Percentiles rank a stretch among this genome's conserved stretches.
phyloP scores from a whole-genome alignment of 768 basidiomycete species.

The Clitopilus passeckerianus region DNA sequence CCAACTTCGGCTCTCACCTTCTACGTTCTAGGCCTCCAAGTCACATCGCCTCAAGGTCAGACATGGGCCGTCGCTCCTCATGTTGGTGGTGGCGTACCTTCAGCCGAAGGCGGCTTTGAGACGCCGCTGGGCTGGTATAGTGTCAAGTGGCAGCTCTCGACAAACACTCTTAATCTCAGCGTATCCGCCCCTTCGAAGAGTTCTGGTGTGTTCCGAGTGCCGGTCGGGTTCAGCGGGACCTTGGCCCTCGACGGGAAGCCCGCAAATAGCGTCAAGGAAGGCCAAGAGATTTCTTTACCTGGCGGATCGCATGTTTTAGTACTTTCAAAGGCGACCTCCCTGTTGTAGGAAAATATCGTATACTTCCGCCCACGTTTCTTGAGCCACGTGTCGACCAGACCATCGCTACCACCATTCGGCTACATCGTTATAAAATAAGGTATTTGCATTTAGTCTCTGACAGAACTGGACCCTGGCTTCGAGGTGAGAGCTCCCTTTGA shows the following conservation, averaged over 20 bases:
- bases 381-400: no score
- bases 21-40: slow-evolving; percentile 49
- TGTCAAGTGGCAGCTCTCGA: slow-evolving; percentile 32
- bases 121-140: slow-evolving; percentile 49
- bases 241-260: slow-evolving; percentile 18
- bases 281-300: background rate
- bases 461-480: no score
- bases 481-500: no score
- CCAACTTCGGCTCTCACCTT: slow-evolving; percentile 54
- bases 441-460: no score
- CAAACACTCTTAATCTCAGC: slow-evolving; percentile 6
- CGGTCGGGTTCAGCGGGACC: slow-evolving; percentile 24
- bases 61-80: slow-evolving; percentile 47
- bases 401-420: no score
- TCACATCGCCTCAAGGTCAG: slow-evolving; percentile 41
- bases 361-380: no score
- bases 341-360: no score
- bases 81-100: slow-evolving; percentile 29
- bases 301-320: background rate
- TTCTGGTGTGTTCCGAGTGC: slow-evolving; percentile 11
- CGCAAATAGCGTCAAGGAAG: background rate
- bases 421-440: no score
- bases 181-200: slow-evolving; percentile 26
- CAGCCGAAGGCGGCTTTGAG: slow-evolving; percentile 47
- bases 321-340: background rate